These are phyloP conservation scores for Tillandsia leiboldiana DNA, from an alignment of 176 grass and related monocot genomes.

Conservation along the genomic window DNA sequence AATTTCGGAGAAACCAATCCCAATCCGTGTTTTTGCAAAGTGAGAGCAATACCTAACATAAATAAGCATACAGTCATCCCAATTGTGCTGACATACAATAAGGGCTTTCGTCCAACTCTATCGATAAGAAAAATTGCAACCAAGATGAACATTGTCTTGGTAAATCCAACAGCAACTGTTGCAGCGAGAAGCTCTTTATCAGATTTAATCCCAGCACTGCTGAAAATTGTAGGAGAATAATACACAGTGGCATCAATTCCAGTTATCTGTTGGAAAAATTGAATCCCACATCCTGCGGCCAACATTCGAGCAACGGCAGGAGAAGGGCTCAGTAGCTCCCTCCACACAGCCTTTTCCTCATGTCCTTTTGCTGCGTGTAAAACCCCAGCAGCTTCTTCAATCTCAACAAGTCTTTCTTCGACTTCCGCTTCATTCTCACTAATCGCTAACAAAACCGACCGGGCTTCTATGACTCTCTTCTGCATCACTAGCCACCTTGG, in stretches of 20 bases:
- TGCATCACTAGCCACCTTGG: slow-evolving; percentile 91
- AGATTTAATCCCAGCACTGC: slow-evolving; percentile 67
- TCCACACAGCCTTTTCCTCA: slow-evolving; percentile 70
- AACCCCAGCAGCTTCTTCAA: slow-evolving; percentile 53
- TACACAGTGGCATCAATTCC: slow-evolving; percentile 94
- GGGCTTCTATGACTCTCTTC: slow-evolving; percentile 57
- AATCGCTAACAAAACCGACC: slow-evolving; percentile 51
- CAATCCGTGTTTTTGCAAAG: slow-evolving; percentile 29
- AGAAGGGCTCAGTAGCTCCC: slow-evolving; percentile 64
- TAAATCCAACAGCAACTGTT: slow-evolving; percentile 71
- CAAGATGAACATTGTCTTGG: slow-evolving; percentile 80
- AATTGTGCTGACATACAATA: slow-evolving; percentile 80
- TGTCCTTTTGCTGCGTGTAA: slow-evolving; percentile 27
- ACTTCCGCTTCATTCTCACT: slow-evolving; percentile 62
- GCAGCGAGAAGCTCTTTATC: slow-evolving; percentile 76
- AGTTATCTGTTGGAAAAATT: slow-evolving; percentile 82
- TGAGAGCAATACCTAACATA: slow-evolving; percentile 43
- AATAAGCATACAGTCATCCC: slow-evolving; percentile 88
- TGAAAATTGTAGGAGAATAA: slow-evolving; percentile 82
- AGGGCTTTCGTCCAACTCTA: slow-evolving; percentile 74
- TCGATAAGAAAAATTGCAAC: slow-evolving; percentile 86
- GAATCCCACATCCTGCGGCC: slow-evolving; percentile 65
- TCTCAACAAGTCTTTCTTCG: slow-evolving; percentile 63
- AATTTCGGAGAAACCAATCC: slow-evolving; percentile 40
- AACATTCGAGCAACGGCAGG: slow-evolving; percentile 57